Base-by-base conservation (phyloP, 768 basidiomycete genomes). In the Auricularia cornea region DNA sequence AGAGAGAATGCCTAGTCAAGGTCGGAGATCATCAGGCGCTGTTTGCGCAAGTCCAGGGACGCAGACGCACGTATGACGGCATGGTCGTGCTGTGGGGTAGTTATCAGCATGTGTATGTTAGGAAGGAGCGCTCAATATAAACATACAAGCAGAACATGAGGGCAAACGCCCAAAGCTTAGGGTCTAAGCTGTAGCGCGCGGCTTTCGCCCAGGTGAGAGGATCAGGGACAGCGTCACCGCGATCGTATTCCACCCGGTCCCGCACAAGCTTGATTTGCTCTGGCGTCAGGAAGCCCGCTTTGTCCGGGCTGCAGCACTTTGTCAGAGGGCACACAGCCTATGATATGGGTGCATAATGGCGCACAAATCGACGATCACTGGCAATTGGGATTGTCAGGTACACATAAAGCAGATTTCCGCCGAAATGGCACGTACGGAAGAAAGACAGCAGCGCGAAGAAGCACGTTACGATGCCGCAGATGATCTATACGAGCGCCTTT, bases 351-450 rank as follows among this genome's bases (percentile, higher is more conserved):
- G 20, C 28, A 10, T 28, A 28, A 52, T 38, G 35, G 16, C 54
- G 26, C 54, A 57, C 54, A 74, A 74, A 59, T 73, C 72, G 61
- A 70, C 68, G 61, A 72, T 70, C 59, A 70, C 54, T 57, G 20
- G 54, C 18, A 26, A 57, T 26, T 8, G 12, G 1, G 26, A 26
- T 10, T 10, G 54, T 31, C 28, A 28, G 54, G 10, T 10, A 57
- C 18, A 28, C 2, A 28, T 16, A 14, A 20, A 29, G 10, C 16
- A 38, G 8, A 38, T 38, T 8, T 38, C 26, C 20, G 20, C 4
- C 54, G 6, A 14, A 57, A 6, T 26, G 11, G 20, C 6, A 57
- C 54, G 54, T n/a, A 57, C 54, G 18, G 18, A 63, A 28, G 60
- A 56, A 68, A 44, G 66, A 60, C 44, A 68, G 8, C 28, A 64